Evolutionary conservation across 768 basidiomycete genomes (phyloP), one percentile per base, ranked within the genome.

Genomic region (Pholiota conissans): DNA sequence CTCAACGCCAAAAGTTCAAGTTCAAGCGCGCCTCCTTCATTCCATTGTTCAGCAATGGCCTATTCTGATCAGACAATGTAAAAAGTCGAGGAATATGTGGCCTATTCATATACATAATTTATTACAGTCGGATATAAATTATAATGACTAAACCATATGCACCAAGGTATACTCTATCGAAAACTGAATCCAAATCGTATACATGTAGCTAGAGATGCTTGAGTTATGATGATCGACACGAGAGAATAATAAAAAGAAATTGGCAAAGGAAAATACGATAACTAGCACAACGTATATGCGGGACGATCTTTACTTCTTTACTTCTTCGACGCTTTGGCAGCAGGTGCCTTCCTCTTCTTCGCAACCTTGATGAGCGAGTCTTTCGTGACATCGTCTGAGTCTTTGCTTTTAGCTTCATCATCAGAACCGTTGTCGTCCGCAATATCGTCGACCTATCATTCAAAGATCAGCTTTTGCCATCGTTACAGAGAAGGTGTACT

Each of bases 301-400:
- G n/a, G n/a, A n/a, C n/a, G n/a, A n/a, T n/a, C n/a, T n/a, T n/a
- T n/a, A n/a, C n/a, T n/a, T n/a, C n/a, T n/a, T 58, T 49, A 64
- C 49, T 69, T 61, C 40, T 64, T 58, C 8, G 42, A n/a, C 20
- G 40, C 53, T 34, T 55, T 55, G 16, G 35, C 39, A 52, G 50
- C 61, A 14, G 69, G 37, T 3, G 65, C 72, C 35, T 74, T 77
- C 61, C 71, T 76, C 53, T 76, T 79, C 65, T 82, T 84, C 20
- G 81, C 71, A 46, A 78, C 74, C 66, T 85, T 84, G 63, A 88
- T 84, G 22, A 88, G 73, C 55, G 83, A 84, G 64, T 89, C 85
- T 51, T 78, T 78, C 22, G 71, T 73, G 26, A 86, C 68, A 55
- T 83, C 82, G 27, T 84, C 77, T 13, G 74, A 66, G 24, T 76